Evolutionary conservation across 2,329 filamentous ascomycete genomes (phyloP).

Genomic region (Fusarium abutilonis): DNA sequence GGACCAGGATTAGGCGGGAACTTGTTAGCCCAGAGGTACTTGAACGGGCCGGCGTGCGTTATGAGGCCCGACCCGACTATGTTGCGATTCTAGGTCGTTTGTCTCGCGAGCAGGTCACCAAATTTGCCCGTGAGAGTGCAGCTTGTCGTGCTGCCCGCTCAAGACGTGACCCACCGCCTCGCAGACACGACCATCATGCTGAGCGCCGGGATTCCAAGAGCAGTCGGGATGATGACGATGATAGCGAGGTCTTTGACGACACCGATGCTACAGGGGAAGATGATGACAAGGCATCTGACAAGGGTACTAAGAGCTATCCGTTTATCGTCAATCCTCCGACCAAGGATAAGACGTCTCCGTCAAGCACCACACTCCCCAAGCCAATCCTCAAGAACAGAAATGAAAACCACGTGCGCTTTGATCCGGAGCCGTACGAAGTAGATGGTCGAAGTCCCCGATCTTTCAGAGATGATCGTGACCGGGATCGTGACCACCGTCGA

Average conservation of each 20-base stretch:
- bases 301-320: conserved; percentile 49
- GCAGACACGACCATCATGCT: conserved; percentile 21
- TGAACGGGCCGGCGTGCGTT: conserved; percentile 64
- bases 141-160: conserved; percentile 57
- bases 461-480: conserved; percentile 49
- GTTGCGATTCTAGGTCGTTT: conserved; percentile 70
- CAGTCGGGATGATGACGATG: conserved; percentile 48
- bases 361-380: conserved; percentile 58
- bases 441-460: conserved; percentile 46
- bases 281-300: conserved; percentile 48
- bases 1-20: conserved; percentile 66
- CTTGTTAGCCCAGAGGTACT: conserved; percentile 69
- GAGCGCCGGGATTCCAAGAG: conserved; percentile 49
- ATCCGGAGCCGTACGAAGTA: conserved; percentile 59
- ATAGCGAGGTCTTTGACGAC: conserved; percentile 46
- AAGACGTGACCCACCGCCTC: conserved; percentile 14
- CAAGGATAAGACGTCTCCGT: conserved; percentile 49
- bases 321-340: conserved; percentile 52
- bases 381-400: conserved; percentile 71
- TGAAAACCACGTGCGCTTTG: conserved; percentile 65
- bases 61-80: conserved; percentile 68
- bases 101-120: conserved; percentile 60
- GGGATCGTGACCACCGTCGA: conserved; percentile 43
- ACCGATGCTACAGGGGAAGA: conserved; percentile 49
- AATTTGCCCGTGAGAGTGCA: conserved; percentile 60